phyloP scores from a whole-genome alignment of 2,329 filamentous ascomycete species.

The Cladosporium sp. region DNA sequence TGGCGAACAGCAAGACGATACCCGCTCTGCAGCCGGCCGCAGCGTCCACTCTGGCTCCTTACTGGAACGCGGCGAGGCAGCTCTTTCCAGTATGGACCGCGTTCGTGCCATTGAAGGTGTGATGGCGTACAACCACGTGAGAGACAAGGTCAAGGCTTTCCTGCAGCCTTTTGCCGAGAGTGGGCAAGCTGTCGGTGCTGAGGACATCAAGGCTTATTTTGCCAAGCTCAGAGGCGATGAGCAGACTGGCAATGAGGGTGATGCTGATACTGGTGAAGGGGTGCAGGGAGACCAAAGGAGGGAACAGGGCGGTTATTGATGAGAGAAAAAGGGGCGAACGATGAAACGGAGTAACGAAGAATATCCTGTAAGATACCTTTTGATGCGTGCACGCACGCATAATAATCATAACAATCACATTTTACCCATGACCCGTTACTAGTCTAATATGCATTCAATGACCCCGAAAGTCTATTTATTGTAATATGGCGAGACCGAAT shows the following conservation, averaged over 20 bases:
- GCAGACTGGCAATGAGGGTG: slow-evolving; percentile 37
- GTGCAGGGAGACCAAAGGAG: slow-evolving; percentile 28
- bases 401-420: no score
- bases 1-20: slow-evolving; percentile 52
- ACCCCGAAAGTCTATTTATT: no score
- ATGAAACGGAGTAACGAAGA: no score
- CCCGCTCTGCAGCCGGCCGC: slow-evolving; percentile 33
- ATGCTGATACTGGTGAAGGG: slow-evolving; percentile 24
- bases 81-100: slow-evolving; percentile 84
- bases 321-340: not conserved
- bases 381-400: no score
- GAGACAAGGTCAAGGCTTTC: slow-evolving; percentile 93
- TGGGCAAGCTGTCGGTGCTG: slow-evolving; percentile 79
- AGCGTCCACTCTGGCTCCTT: slow-evolving; percentile 72
- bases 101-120: slow-evolving; percentile 90
- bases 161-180: slow-evolving; percentile 91
- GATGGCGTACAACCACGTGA: slow-evolving; percentile 96
- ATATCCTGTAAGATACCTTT: no score
- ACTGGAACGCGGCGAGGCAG: slow-evolving; percentile 86
- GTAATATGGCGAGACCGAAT: no score
- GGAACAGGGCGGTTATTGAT: slow-evolving; percentile 38
- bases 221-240: slow-evolving; percentile 89
- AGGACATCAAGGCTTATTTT: slow-evolving; percentile 96
- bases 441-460: no score
- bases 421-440: no score